Base-by-base conservation (phyloP, 1,139 yeast species). In the Yamadazyma sp. region DNA sequence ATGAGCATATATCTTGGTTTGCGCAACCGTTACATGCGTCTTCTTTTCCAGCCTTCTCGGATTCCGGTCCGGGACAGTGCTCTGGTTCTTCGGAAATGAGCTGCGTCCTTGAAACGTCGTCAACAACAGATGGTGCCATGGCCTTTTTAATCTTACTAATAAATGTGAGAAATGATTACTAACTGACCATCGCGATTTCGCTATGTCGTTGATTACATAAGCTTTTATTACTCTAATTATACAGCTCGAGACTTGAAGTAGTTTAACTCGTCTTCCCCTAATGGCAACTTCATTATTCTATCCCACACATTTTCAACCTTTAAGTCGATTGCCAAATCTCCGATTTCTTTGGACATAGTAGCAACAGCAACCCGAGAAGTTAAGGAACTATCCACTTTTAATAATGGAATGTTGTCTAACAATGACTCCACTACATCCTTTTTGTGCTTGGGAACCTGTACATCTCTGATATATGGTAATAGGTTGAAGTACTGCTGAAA, bases 11-110 rank as follows among this genome's bases (percentile, higher is more conserved):
- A 37, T 75, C 80, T 62, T 92, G 90, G 61, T 94, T 92, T 13
- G 97, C 95, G 66, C 99, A 94, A 12, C 97, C 97, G 12, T 69
- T 73, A 59, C 99, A 94, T 11, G 97, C 96, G 55, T 87, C 96
- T 2, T 88, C 92, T 54, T 83, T 80, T 7, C 99, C 99, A 2
- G 99, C 98, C 39, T 68, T 65, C 48, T 88, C 96, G 1, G 95
- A 86, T 56, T 90, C 96, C 1, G 97, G 96, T 0, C 98, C 99
- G 0, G 98, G 98, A 67, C 99, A 92, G 62, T 92, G 97, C 54
- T 89, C 97, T 2, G 97, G 96, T 53, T 85, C 89, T 2, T 86
- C 83, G 0, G 77, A 77, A 35, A 56, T 53, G 21, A 70, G 57
- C 44, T 63, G 60, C 3, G 62, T 43, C n/a, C 37, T 40, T 3